These are phyloP conservation scores for Yarrowia bubula DNA, from an alignment of 805 yeast species.

Conservation along the genomic window DNA sequence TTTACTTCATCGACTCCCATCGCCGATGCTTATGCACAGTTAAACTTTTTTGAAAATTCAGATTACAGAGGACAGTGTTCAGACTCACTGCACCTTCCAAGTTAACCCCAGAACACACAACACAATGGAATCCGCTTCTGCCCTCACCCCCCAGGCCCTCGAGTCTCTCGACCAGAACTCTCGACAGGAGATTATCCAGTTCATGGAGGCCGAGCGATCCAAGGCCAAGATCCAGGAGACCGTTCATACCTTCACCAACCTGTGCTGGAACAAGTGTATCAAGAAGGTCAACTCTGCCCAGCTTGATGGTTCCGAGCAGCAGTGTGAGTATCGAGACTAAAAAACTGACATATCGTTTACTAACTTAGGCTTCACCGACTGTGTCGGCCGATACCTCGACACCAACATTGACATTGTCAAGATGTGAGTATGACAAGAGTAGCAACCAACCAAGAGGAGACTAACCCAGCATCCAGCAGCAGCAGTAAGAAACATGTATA, in stretches of 20 bases:
- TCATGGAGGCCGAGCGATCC: constrained; percentile 78
- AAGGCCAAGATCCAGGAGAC: constrained; percentile 80
- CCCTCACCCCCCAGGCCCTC: constrained; percentile 44
- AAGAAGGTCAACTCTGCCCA: constrained; percentile 42
- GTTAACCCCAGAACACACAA: neutral
- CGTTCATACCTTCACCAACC: constrained; percentile 82
- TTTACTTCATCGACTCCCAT: neutral
- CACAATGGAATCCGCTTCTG: constrained; percentile 32
- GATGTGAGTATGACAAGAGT: constrained; percentile 36
- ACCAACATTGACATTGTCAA: constrained; percentile 83
- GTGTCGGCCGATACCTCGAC: constrained; percentile 83
- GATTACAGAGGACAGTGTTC: neutral
- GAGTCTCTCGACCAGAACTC: constrained; percentile 61
- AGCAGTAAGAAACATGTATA: constrained; percentile 25
- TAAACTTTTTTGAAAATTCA: constrained; percentile 20
- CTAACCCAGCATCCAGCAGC: constrained; percentile 27
- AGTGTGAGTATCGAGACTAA: constrained; percentile 45
- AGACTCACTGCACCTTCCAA: neutral
- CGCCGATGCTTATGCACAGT: neutral
- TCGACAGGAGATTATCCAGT: constrained; percentile 68
- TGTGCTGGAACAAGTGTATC: constrained; percentile 87
- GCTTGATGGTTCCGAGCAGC: constrained; percentile 59
- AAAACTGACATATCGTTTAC: neutral
- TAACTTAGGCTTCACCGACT: constrained; percentile 51
- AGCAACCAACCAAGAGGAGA: neutral